Conservation (phyloP, 371 early-diverging fungal genomes). For the Mortierella sp. region DNA sequence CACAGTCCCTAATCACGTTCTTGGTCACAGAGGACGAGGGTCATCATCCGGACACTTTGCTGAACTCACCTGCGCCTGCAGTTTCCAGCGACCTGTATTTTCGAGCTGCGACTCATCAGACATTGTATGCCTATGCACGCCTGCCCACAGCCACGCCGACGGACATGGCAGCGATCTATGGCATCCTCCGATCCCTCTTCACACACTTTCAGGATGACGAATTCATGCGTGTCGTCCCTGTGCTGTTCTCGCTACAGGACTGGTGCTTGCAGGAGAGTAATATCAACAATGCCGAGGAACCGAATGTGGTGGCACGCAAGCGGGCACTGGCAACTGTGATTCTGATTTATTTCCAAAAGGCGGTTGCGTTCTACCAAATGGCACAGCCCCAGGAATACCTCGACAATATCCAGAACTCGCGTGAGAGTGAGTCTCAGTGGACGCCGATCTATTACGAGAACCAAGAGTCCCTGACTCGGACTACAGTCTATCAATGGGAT, state of each 20-base stretch:
- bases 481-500: constrained; percentile 32
- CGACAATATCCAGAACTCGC: constrained; percentile 39
- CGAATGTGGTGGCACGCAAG: constrained; percentile 59
- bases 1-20: constrained; percentile 52
- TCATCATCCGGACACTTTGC: constrained; percentile 5
- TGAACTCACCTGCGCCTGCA: constrained; percentile 27
- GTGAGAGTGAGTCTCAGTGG: constrained; percentile 50
- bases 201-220: constrained; percentile 69
- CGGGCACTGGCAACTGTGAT: constrained; percentile 69
- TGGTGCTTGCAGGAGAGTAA: constrained; percentile 26
- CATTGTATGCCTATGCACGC: constrained; percentile 68
- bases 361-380: constrained; percentile 33
- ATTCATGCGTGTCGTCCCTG: constrained; percentile 68
- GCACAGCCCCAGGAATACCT: constrained; percentile 40
- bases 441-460: constrained; percentile 49
- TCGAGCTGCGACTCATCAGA: constrained; percentile 63
- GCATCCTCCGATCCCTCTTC: constrained; percentile 64
- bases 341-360: constrained; percentile 55
- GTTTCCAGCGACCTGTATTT: constrained; percentile 62
- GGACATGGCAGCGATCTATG: constrained; percentile 69
- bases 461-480: constrained; percentile 39
- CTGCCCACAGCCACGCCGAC: constrained; percentile 61
- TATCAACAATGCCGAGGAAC: constrained; percentile 7
- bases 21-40: constrained; percentile 38
- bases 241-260: constrained; percentile 74